These are phyloP conservation scores for Pseudogymnoascus sp. DNA, from an alignment of 2,329 filamentous ascomycete genomes.

Conservation along the genomic window DNA sequence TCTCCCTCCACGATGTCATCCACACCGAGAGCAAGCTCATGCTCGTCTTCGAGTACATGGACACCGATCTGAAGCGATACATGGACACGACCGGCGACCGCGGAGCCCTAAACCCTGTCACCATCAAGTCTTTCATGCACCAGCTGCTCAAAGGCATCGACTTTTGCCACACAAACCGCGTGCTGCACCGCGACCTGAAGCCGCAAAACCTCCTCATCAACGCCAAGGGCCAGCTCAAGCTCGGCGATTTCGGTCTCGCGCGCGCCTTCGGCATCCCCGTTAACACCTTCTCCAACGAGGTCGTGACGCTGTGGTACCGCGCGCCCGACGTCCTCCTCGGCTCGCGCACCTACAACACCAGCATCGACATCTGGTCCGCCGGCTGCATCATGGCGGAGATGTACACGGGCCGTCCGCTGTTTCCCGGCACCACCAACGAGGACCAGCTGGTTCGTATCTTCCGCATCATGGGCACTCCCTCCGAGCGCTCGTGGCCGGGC, in stretches of 20 bases:
- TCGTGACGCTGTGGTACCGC: conserved; percentile 95
- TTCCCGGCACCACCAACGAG: conserved; percentile 96
- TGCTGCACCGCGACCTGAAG: conserved; percentile 91
- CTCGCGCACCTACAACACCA: conserved; percentile 96
- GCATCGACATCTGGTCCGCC: conserved; percentile 98
- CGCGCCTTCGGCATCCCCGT: conserved; percentile 94
- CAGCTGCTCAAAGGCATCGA: conserved; percentile 92
- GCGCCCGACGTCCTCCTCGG: conserved; percentile 92
- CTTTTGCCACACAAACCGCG: conserved; percentile 95
- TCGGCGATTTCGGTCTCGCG: conserved; percentile 90
- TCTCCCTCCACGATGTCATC: conserved; percentile 95
- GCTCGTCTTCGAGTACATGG: conserved; percentile 99
- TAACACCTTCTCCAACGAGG: conserved; percentile 97
- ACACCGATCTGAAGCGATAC: conserved; percentile 95
- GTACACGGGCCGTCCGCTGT: conserved; percentile 92
- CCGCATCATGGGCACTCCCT: conserved; percentile 95
- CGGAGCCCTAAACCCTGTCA: conserved; percentile 77
- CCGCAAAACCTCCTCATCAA: conserved; percentile 96
- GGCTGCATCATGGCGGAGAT: conserved; percentile 99
- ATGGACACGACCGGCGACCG: conserved; percentile 92
- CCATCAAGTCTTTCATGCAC: conserved; percentile 99
- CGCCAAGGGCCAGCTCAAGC: conserved; percentile 78
- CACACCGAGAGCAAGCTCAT: conserved; percentile 99
- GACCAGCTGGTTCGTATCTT: conserved; percentile 97
- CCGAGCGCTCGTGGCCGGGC: conserved; percentile 89